Evolutionary conservation across 257 asterid species (phyloP), one percentile per base, ranked within the genome.

Genomic region (Jasminum sambac): DNA sequence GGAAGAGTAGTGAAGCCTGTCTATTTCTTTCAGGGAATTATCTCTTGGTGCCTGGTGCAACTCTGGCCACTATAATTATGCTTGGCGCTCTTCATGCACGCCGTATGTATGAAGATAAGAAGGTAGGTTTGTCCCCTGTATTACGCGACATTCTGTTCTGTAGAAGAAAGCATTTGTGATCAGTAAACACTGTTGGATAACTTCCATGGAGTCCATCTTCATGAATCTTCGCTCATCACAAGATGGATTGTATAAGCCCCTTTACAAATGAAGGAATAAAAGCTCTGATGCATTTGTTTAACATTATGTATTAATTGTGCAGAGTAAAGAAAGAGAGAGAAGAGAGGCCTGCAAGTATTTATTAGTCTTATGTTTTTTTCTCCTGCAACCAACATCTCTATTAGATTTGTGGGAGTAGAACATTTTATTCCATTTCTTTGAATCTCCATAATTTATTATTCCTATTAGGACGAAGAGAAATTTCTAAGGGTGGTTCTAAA

Each of bases 21-120:
- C 50, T 14, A 60, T 70, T 65, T 60, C 14, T 76, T 71, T 85
- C 87, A 89, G 97, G 95, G 69, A 83, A 85, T 72, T 71, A 76
- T 61, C 84, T 89, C 76, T 78, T 89, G 70, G 80, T 91, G 74
- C 96, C 98, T 70, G 98, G 96, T 72, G 97, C 98, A 57, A 94
- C 99, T n/a, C 81, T 79, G 59, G 97, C 96, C 67, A 88, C 96
- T 36, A 83, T 94, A 78, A 83, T 91, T 69, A 94, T 94, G 97
- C 99, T 94, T 68, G 99, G 99, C 66, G 92, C 95, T 67, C 95
- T 94, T 69, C 99, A 94, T 78, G 85, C 87, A 66, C 96, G 99
- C 58, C 92, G 97, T 77, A 80, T 94, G 34, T 91, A 91, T 55
- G 83, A 88, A 74, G 98, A 91, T 84, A 88, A 83, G 70, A 89